Conservation (phyloP, 2,329 filamentous ascomycete species). For the Aureobasidium melanogenum region DNA sequence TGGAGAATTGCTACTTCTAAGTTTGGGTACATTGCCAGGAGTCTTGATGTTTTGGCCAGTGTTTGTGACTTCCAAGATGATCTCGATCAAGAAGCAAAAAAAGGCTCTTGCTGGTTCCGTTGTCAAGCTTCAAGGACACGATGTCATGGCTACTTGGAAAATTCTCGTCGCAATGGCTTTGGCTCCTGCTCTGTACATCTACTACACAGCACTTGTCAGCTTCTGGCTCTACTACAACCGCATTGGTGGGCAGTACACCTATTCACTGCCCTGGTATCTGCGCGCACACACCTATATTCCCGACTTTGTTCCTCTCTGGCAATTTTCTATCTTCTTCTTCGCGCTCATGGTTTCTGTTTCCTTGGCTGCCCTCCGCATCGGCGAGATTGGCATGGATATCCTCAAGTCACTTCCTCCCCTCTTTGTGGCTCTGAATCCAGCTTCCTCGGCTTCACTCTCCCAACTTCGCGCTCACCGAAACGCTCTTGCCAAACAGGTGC, state of each 20-base stretch:
- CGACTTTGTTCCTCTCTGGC: slow-evolving; percentile 68
- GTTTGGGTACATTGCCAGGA: slow-evolving; percentile 75
- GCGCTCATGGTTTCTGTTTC: slow-evolving; percentile 79
- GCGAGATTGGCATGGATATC: slow-evolving; percentile 98
- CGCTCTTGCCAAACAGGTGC: slow-evolving; percentile 72
- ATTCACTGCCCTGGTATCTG: background rate
- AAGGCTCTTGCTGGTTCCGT: slow-evolving; percentile 76
- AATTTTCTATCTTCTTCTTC: slow-evolving; percentile 65
- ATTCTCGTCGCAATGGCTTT: slow-evolving; percentile 75
- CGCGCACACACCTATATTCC: slow-evolving; percentile 49
- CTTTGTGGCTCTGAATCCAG: slow-evolving; percentile 73
- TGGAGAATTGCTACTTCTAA: slow-evolving; percentile 64
- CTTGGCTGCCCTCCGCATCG: slow-evolving; percentile 86
- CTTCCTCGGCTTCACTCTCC: slow-evolving; percentile 73
- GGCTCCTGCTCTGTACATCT: slow-evolving; percentile 70
- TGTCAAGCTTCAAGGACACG: slow-evolving; percentile 78
- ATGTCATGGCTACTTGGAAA: slow-evolving; percentile 93
- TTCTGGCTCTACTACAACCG: slow-evolving; percentile 74
- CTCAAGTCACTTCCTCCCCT: slow-evolving; percentile 87
- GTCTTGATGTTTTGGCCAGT: slow-evolving; percentile 79
- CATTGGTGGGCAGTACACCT: slow-evolving; percentile 51
- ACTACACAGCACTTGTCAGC: slow-evolving; percentile 67
- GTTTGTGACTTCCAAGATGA: slow-evolving; percentile 74
- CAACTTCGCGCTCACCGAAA: slow-evolving; percentile 65
- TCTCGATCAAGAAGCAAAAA: slow-evolving; percentile 72